Evolutionary conservation across 2,329 filamentous ascomycete species (phyloP).

Genomic region (Clonostachys byssicola): DNA sequence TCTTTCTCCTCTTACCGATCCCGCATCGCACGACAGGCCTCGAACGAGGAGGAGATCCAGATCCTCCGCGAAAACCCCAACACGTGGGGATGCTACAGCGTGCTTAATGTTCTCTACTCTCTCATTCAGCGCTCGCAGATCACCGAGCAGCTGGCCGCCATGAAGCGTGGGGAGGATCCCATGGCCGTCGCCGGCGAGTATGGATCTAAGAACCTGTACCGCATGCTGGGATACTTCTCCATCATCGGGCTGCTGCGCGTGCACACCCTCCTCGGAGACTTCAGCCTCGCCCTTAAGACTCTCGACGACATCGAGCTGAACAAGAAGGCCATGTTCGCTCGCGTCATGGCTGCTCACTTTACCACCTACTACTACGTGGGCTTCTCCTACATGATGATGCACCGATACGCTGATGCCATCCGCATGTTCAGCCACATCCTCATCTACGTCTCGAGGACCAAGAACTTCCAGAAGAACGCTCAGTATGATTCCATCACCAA

Average conservation of each 20-base stretch:
- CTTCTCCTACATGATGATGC: slow-evolving; percentile 99
- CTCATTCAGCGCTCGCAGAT: slow-evolving; percentile 98
- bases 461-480: slow-evolving; percentile 99
- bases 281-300: slow-evolving; percentile 96
- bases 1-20: slow-evolving; percentile 97
- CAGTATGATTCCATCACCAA: slow-evolving; percentile 99
- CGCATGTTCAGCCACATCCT: slow-evolving; percentile 99
- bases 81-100: slow-evolving; percentile 99
- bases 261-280: slow-evolving; percentile 94
- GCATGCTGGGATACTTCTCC: slow-evolving; percentile 98
- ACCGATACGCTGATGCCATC: slow-evolving; percentile 97
- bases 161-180: slow-evolving; percentile 91
- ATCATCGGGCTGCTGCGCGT: slow-evolving; percentile 96
- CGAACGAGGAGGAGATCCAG: slow-evolving; percentile 89
- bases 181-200: slow-evolving; percentile 89
- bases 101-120: slow-evolving; percentile 98
- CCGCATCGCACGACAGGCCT: slow-evolving; percentile 75
- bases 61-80: slow-evolving; percentile 95
- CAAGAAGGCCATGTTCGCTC: slow-evolving; percentile 99
- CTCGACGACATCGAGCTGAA: slow-evolving; percentile 99
- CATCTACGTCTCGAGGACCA: slow-evolving; percentile 96
- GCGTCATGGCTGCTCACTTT: slow-evolving; percentile 99
- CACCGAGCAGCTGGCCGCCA: slow-evolving; percentile 91
- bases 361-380: slow-evolving; percentile 99
- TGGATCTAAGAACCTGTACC: slow-evolving; percentile 88